Base-by-base conservation (phyloP, 2,329 filamentous ascomycete genomes). In the Lecanicillium sp. region DNA sequence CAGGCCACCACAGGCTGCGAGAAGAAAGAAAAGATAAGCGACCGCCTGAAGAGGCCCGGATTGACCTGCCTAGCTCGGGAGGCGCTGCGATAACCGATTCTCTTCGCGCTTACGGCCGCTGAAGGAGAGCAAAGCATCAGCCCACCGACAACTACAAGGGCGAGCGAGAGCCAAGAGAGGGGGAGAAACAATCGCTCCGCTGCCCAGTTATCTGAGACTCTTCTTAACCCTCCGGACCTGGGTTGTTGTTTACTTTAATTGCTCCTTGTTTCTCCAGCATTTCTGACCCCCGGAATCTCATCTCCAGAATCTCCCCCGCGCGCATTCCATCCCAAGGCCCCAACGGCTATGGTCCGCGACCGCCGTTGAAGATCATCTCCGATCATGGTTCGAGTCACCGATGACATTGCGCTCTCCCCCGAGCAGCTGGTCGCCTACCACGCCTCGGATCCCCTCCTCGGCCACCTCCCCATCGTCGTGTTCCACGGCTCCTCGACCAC, bases 401-500 rank as follows among this genome's bases (percentile, higher is more conserved):
- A 84, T 56, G 84, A 88, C 68, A 79, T 90, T 72, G 81, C 81
- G 62, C 77, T 95, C 66, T 84, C 87, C 66, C 77, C 86, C 64
- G 86, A 91, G 66, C 78, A 86, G 64, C 79, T 96, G 66, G 83
- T 81, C 62, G 86, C 96, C 60, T 97, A 94, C 75, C 86, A 94
- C 70, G 83, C 89, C 58, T 85, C 83, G 64, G 93, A 98, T 68
- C 82, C 88, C 52, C 73, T 90, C 55, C 83, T 94, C 49, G 84
- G 84, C 67, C 79, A 90, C 69, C 75, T 90, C 53, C 83, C 90
- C 44, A 75, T 97, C 58, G 77, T 97, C 57, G 78, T 96, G 66
- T 96, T 97, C 75, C 88, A 96, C 66, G 91, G 91, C 12, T 81
- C 90, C 14, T 91, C 91, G 39, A 90, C 90, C 24, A 94, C 89